phyloP scores from a whole-genome alignment of 768 basidiomycete species.

The Naganishia onofrii region DNA sequence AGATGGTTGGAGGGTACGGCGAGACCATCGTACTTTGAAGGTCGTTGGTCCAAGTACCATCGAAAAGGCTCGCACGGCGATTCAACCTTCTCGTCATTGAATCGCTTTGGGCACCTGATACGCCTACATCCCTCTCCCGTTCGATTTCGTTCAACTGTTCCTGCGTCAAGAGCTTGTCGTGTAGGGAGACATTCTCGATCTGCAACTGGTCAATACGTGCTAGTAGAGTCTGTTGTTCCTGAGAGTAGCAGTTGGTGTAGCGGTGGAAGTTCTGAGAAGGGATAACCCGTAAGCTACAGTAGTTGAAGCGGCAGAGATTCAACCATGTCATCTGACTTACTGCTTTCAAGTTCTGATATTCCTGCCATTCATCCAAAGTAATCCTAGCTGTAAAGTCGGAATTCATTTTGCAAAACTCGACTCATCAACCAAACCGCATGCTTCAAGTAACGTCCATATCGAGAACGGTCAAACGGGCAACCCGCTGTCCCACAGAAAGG shows the following conservation, averaged over 20 bases:
- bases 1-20: slow-evolving; percentile 15
- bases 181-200: slow-evolving; percentile 11
- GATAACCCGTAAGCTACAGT: not conserved
- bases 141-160: not conserved
- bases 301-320: not conserved
- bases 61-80: slow-evolving; percentile 9
- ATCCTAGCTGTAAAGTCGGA: slow-evolving; percentile 5
- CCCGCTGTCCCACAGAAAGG: not conserved
- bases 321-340: not conserved
- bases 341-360: slow-evolving; percentile 19
- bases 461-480: too few species aligned
- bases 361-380: slow-evolving; percentile 19
- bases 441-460: not conserved
- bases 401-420: slow-evolving; percentile 8
- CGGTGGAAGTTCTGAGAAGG: slow-evolving; percentile 12
- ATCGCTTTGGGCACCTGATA: not conserved
- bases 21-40: slow-evolving; percentile 20
- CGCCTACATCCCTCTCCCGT: not conserved
- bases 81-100: not conserved
- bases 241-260: slow-evolving; percentile 11
- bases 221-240: slow-evolving; percentile 17
- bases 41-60: slow-evolving; percentile 20
- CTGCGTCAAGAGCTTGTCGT: slow-evolving; percentile 22
- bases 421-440: not conserved
- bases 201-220: slow-evolving; percentile 19